Conservation (phyloP, 192 early-diverging fungal genomes). For the Podila minutissima region DNA sequence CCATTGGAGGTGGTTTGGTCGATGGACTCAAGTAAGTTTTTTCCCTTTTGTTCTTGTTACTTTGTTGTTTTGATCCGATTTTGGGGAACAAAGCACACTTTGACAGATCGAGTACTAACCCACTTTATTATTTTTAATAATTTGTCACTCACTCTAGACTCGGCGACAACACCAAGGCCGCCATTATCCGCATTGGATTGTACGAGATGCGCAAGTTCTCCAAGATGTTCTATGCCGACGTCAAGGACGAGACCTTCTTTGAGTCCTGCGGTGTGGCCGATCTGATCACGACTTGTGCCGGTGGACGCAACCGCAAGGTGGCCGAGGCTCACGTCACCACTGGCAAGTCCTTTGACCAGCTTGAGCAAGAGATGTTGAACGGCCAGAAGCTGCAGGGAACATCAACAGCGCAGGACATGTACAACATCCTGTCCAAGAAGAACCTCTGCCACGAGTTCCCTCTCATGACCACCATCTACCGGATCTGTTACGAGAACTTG, state of each 20-base stretch:
- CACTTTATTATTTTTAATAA: not conserved
- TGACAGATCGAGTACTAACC: too few species aligned
- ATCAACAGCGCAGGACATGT: constrained; percentile 85
- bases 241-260: constrained; percentile 93
- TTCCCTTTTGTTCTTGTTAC: not conserved
- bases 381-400: constrained; percentile 98
- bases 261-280: constrained; percentile 97
- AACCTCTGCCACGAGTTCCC: constrained; percentile 67
- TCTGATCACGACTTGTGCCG: constrained; percentile 93
- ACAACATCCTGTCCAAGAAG: constrained; percentile 76
- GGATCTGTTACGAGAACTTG: constrained; percentile 83
- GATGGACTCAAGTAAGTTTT: constrained; percentile 78
- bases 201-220: constrained; percentile 94
- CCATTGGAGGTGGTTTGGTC: constrained; percentile 92
- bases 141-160: constrained; percentile 21
- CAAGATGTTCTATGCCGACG: constrained; percentile 76
- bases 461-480: constrained; percentile 90
- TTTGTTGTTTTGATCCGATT: not conserved
- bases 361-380: constrained; percentile 90
- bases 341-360: constrained; percentile 87
- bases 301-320: constrained; percentile 91
- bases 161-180: constrained; percentile 97
- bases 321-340: constrained; percentile 90
- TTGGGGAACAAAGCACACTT: too few species aligned
- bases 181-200: constrained; percentile 93